Evolutionary conservation across 2,329 filamentous ascomycete species (phyloP).

Genomic region (Seiridium cupressi): DNA sequence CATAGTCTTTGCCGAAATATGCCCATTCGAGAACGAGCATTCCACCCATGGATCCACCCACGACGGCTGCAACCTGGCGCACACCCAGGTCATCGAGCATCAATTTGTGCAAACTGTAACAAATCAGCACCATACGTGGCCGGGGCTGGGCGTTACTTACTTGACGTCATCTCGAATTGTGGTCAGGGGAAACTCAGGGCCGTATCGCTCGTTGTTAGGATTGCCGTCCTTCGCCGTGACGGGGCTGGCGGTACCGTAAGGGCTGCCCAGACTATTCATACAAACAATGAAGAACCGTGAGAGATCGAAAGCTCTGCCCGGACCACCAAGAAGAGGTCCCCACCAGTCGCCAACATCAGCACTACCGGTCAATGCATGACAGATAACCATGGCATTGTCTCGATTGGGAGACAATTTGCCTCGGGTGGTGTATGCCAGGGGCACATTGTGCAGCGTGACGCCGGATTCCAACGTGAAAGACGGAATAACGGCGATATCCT

Average conservation of each 20-base stretch:
- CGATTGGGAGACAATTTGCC: conserved; percentile 57
- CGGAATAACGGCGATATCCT: conserved; percentile 82
- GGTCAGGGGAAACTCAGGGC: conserved; percentile 93
- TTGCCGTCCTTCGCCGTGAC: conserved; percentile 87
- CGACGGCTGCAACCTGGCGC: conserved; percentile 72
- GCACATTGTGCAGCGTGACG: conserved; percentile 74
- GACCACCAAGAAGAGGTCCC: conserved; percentile 77
- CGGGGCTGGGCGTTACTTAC: conserved; percentile 46
- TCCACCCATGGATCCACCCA: conserved; percentile 83
- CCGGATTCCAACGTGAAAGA: conserved; percentile 93
- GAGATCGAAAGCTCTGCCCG: conserved; percentile 76
- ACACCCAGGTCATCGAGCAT: conserved; percentile 80
- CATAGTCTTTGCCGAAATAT: conserved; percentile 85
- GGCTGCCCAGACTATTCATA: conserved; percentile 82
- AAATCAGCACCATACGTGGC: conserved; percentile 16
- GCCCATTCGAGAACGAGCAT: conserved; percentile 93
- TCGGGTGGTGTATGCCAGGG: conserved; percentile 65
- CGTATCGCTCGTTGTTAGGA: conserved; percentile 71
- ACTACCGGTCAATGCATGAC: conserved; percentile 82
- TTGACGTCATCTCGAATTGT: conserved; percentile 95
- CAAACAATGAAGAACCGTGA: conserved; percentile 83
- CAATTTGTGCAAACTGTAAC: conserved; percentile 68
- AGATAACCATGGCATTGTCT: conserved; percentile 73
- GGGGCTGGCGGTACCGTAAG: conserved; percentile 83
- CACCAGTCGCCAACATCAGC: conserved; percentile 87